Percentiles rank a stretch among this genome's conserved stretches.
Evolutionary conservation across 371 early-diverging fungal species (phyloP).

Genomic region (Lichtheimia ornata): DNA sequence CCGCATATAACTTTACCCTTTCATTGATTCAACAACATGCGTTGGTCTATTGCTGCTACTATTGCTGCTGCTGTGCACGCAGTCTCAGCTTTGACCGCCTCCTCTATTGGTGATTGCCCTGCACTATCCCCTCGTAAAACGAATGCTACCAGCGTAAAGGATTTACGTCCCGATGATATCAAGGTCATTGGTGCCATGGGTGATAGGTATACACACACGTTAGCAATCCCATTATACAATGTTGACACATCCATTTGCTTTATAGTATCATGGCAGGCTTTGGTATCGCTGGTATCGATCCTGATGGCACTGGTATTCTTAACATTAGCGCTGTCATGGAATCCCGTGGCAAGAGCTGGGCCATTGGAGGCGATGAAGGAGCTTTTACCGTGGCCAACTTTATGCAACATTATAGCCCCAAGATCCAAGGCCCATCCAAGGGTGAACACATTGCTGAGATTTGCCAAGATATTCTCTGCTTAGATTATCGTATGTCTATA

Average conservation of each 20-base stretch:
- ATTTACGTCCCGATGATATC: conserved; percentile 32
- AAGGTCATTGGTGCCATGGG: conserved; percentile 28
- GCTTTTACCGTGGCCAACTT: conserved; percentile 42
- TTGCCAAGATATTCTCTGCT: conserved; percentile 4
- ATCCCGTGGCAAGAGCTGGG: conserved; percentile 48
- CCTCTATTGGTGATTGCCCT: conserved; percentile 20
- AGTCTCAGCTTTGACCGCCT: background rate
- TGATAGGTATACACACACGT: conserved; percentile 19
- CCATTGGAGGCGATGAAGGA: conserved; percentile 41
- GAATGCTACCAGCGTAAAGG: conserved; percentile 15
- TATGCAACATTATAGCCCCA: conserved; percentile 35
- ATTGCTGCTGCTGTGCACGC: background rate
- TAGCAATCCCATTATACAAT: no score
- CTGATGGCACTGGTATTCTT: conserved; percentile 17
- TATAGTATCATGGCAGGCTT: conserved; percentile 45
- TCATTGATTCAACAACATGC: no score
- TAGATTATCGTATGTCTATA: no score
- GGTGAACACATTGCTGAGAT: conserved; percentile 17
- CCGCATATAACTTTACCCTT: no score
- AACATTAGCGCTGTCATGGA: conserved; percentile 28
- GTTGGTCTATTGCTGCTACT: no score
- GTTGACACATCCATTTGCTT: background rate
- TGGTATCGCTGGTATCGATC: conserved; percentile 27
- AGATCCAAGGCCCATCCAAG: conserved; percentile 31
- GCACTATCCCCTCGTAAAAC: conserved; percentile 16